phyloP scores from a whole-genome alignment of 2,329 filamentous ascomycete genomes.

The Xylariaceae sp. region DNA sequence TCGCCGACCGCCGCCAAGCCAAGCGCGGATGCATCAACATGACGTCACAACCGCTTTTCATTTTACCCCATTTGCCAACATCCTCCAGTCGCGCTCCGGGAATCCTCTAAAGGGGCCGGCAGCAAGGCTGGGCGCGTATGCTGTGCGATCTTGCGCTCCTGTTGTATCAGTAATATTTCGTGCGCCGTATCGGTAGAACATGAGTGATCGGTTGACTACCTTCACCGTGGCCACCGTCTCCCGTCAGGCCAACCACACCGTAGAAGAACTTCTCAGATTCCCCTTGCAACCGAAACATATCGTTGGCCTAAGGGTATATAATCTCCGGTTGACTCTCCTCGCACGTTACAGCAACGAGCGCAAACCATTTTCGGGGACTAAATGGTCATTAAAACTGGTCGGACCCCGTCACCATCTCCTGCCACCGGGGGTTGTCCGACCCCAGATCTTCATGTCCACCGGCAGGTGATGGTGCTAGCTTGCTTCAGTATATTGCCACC shows the following conservation, averaged over 20 bases:
- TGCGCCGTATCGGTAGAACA: too few species aligned
- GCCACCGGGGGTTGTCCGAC: background rate
- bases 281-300: too few species aligned
- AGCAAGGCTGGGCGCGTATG: background rate
- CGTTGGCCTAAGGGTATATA: too few species aligned
- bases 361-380: too few species aligned
- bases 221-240: too few species aligned
- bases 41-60: background rate
- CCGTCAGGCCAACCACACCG: too few species aligned
- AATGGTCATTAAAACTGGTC: background rate
- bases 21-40: background rate
- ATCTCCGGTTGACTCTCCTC: too few species aligned
- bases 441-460: slow-evolving; percentile 2
- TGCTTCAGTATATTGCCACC: background rate
- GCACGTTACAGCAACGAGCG: too few species aligned
- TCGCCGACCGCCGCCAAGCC: background rate
- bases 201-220: too few species aligned
- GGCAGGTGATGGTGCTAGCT: background rate
- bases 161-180: background rate
- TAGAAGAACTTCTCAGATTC: too few species aligned
- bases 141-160: background rate
- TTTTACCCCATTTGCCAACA: background rate
- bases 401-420: background rate
- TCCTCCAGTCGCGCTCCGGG: too few species aligned
- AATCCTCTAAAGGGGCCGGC: too few species aligned